Evolutionary conservation across 495 filamentous ascomycete genomes (phyloP).

Genomic region (Barbatosphaeria neglecta): DNA sequence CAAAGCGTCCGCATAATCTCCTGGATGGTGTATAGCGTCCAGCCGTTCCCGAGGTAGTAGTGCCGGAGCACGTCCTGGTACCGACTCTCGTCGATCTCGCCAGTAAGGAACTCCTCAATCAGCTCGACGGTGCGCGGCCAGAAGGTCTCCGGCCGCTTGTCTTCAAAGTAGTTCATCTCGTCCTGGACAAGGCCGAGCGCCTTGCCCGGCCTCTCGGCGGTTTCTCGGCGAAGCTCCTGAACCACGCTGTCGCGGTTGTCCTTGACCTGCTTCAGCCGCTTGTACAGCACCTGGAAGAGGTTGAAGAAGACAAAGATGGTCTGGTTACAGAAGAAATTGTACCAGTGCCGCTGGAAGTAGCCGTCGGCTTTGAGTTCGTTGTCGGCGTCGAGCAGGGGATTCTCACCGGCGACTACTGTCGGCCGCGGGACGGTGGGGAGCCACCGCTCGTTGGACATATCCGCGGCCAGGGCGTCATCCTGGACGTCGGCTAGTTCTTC

Average conservation of each 20-base stretch:
- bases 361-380: conserved; percentile 65
- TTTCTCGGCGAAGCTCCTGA: conserved; percentile 57
- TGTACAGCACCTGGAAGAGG: conserved; percentile 78
- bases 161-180: conserved; percentile 33
- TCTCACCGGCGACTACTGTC: conserved; percentile 30
- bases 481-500: conserved; percentile 48
- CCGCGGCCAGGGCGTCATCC: conserved; percentile 33
- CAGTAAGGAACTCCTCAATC: conserved; percentile 73
- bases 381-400: conserved; percentile 30
- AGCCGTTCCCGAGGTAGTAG: conserved; percentile 79
- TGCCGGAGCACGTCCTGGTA: conserved; percentile 84
- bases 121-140: conserved; percentile 48
- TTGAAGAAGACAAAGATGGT: conserved; percentile 89
- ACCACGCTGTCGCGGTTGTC: conserved; percentile 57
- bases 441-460: conserved; percentile 47
- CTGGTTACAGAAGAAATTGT: conserved; percentile 81
- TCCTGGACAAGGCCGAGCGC: conserved; percentile 59
- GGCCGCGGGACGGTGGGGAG: conserved; percentile 34
- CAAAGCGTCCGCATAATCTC: conserved; percentile 68
- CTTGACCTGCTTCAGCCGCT: conserved; percentile 73
- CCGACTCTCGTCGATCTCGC: conserved; percentile 64
- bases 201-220: conserved; percentile 62
- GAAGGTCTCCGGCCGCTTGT: conserved; percentile 30
- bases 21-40: conserved; percentile 80
- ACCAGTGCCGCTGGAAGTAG: conserved; percentile 64